A percentile compares a stretch with the other conserved stretches of the same genome.
These are phyloP conservation scores for Leishmania braziliensis DNA, from an alignment of 208 protist genomes.

Conservation along the genomic window DNA sequence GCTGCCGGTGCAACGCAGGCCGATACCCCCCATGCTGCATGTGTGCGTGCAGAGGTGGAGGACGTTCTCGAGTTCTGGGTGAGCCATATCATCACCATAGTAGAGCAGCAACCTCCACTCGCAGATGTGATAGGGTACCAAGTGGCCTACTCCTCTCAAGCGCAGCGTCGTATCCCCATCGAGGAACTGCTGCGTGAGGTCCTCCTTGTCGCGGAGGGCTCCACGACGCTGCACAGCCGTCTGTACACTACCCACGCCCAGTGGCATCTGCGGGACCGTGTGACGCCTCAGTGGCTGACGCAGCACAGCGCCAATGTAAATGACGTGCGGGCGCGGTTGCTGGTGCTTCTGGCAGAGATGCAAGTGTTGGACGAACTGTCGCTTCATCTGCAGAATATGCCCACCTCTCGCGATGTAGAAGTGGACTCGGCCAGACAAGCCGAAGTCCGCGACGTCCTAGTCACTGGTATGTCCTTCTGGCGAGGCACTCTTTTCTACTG, in stretches of 20 bases:
- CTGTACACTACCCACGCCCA: conserved; percentile 10
- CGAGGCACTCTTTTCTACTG: conserved; percentile 35
- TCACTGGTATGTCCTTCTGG: conserved; percentile 15
- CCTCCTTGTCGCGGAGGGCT: conserved; percentile 8
- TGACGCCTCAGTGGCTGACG: conserved; percentile 26
- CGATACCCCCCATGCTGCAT: background rate
- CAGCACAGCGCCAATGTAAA: conserved; percentile 25
- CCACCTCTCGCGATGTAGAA: too few species aligned
- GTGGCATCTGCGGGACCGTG: conserved; percentile 25
- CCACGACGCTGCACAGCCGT: conserved; percentile 3
- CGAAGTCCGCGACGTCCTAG: background rate
- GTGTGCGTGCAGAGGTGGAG: conserved; percentile 14
- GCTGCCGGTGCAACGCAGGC: background rate
- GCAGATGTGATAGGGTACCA: background rate
- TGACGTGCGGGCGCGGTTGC: conserved; percentile 21
- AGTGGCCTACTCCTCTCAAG: background rate
- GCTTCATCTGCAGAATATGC: background rate
- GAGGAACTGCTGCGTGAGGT: conserved; percentile 19
- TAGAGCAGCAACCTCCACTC: conserved; percentile 7
- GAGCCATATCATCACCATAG: background rate
- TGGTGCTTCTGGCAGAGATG: conserved; percentile 21
- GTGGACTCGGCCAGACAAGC: background rate
- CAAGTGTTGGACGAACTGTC: conserved; percentile 12
- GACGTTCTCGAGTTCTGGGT: conserved; percentile 20
- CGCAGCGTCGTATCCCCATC: background rate